Evolutionary conservation across 2,329 filamentous ascomycete genomes (phyloP).

Genomic region (Lecanicillium sp.): DNA sequence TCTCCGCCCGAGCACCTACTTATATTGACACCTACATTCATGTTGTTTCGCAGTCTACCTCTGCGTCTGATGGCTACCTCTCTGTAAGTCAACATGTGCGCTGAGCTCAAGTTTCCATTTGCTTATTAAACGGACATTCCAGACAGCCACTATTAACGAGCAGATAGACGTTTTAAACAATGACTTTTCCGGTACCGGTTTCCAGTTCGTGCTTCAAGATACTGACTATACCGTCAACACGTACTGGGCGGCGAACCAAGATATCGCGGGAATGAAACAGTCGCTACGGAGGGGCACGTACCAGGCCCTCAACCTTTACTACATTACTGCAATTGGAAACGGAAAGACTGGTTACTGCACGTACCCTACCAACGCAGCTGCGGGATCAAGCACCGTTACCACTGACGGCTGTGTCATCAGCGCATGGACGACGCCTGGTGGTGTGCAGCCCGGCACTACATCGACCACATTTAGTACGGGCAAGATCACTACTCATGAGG

Average conservation of each 20-base stretch:
- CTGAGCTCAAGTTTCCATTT: not conserved
- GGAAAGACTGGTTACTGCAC: not conserved
- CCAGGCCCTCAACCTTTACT: slow-evolving; percentile 36
- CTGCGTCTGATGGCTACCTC: no score
- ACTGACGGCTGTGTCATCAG: slow-evolving; percentile 1
- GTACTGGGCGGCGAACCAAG: slow-evolving; percentile 30
- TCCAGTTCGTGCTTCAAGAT: slow-evolving; percentile 33
- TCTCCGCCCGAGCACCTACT: no score
- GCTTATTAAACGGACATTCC: no score
- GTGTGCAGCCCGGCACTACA: no score
- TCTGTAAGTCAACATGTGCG: no score
- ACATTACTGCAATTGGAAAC: slow-evolving; percentile 18
- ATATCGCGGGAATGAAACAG: slow-evolving; percentile 33
- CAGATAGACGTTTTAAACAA: slow-evolving; percentile 26
- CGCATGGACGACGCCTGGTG: not conserved
- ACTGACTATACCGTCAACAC: slow-evolving; percentile 34
- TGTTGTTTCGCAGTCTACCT: no score
- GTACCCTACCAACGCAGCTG: no score
- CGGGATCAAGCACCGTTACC: no score
- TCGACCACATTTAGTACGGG: not conserved
- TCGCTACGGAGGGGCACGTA: slow-evolving; percentile 31
- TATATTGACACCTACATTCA: no score
- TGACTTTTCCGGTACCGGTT: slow-evolving; percentile 30
- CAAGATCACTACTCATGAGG: slow-evolving; percentile 2
- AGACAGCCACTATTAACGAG: not conserved